These are phyloP conservation scores for Schizophyllum amplum DNA, from an alignment of 1,284 basidiomycete genomes.

Conservation along the genomic window DNA sequence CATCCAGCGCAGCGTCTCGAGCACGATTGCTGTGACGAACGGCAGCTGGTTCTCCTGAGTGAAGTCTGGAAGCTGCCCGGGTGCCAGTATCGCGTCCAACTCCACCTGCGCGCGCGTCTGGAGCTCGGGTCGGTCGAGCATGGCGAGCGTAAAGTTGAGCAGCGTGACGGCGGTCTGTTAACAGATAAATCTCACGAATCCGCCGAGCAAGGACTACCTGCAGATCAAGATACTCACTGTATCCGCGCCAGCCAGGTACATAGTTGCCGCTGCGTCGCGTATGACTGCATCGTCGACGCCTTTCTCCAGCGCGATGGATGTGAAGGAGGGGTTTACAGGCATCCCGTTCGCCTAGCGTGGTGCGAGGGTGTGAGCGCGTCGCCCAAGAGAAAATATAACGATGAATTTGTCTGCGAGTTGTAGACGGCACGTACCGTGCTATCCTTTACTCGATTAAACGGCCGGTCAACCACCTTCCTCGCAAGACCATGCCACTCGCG, in stretches of 20 bases:
- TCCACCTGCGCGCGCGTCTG: constrained; percentile 18
- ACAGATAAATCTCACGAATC: too few relatives aligned
- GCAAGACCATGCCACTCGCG: neutral
- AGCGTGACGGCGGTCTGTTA: neutral
- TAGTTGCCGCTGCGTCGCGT: neutral
- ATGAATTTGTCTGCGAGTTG: too few relatives aligned
- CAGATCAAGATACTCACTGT: too few relatives aligned
- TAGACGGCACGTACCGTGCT: neutral
- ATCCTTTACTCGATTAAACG: neutral
- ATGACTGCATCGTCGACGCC: neutral
- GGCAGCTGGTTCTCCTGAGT: constrained; percentile 7
- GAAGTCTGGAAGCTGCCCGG: constrained; percentile 17
- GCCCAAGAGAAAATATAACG: too few relatives aligned
- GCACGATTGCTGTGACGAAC: constrained; percentile 17
- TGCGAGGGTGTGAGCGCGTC: too few relatives aligned
- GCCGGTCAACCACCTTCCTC: neutral
- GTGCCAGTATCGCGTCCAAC: constrained; percentile 17
- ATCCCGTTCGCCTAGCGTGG: neutral
- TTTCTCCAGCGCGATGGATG: neutral
- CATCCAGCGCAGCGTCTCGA: constrained; percentile 18
- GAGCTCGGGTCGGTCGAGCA: constrained; percentile 18
- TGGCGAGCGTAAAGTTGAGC: constrained; percentile 12
- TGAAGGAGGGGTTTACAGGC: neutral
- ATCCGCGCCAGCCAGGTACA: constrained; percentile 2
- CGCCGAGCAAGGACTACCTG: too few relatives aligned